Base-by-base conservation (phyloP, 768 basidiomycete species). In the Russula virescens region DNA sequence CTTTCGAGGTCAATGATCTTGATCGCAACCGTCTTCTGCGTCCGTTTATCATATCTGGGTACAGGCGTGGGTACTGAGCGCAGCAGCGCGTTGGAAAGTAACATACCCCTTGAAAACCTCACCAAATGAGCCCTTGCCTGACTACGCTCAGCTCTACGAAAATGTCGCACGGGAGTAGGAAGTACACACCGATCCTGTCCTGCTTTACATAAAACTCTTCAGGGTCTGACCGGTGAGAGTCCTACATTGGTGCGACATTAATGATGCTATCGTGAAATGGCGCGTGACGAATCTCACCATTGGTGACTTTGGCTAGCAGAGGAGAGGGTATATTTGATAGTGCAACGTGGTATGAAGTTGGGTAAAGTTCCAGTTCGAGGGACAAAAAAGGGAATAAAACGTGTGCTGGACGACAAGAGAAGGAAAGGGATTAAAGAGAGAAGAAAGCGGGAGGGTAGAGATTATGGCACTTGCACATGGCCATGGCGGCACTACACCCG, bases 1-100 rank as follows among this genome's bases (percentile, higher is more conserved):
- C 91, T 94, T 76, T 99, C 97, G 35, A 99, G 84, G 79, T 98
- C 95, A 73, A 99, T 98, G 69, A 98, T 96, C 86, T 95, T 99
- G 80, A 99, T 98, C 49, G 97, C 97, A 26, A 99, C 97, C 0
- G 96, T 94, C 78, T 89, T 89, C 74, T 94, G 91, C 26, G 95
- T 97, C 62, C 93, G 83, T 73, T 93, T 93, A 77, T 98, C 95
- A 71, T 91, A 98, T 61, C 95, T 97, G 68, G 21, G 26, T 7
- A 55, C 19, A 55, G 28, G 21, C 58, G 52, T 69, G 50, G 50
- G 58, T 50, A 43, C 16, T 42, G 63, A 21, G 55, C 47, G 23
- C 40, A 45, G 53, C 34, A 57, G 62, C 53, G 58, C n/a, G 60
- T 46, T 18, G 14, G 42, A 14, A 60, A 43, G 50, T 31, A 23